Base-by-base conservation (phyloP, 345 rosid genomes). In the Euphorbia lathyris region DNA sequence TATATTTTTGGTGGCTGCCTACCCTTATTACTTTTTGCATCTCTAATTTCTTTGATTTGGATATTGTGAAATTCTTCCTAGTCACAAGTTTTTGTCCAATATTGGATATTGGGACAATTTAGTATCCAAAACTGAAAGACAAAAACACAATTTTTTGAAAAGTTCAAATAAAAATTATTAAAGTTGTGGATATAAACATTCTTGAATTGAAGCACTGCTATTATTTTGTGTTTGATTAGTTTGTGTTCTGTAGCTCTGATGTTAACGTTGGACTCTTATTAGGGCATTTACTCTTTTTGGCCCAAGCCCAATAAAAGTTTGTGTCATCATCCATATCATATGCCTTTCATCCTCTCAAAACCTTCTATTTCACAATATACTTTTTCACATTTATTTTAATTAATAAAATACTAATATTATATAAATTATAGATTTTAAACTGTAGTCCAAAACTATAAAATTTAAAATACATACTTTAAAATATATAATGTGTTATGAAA, bases 31-130 rank as follows among this genome's bases (percentile, higher is more conserved):
- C 57, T 36, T 27, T 59, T n/a, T 32, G 22, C 38, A 23, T 16
- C 63, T 56, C 63, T 38, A 42, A 55, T 57, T 38, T 36, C 32
- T 42, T 43, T 19, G 22, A 29, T 55, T 42, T 70, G 63, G 56
- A 58, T 61, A 42, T n/a, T 13, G 60, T 45, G 30, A 11, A 34
- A n/a, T 14, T 34, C 20, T 4, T 32, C 20, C 12, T 17, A 9
- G 22, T 19, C 29, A 50, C 65, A 23, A 22, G 12, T 45, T 27
- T 43, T 63, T 69, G 55, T 48, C 75, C 9, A 69, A 47, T 62
- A 2, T n/a, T 23, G 57, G 11, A 9, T 34, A 58, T 65, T 65
- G 45, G 17, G 25, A 47, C 60, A 68, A 40, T 22, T 40, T 23
- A 50, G 20, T 2, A 51, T 25, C n/a, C 56, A n/a, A 7, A 50